Conservation (phyloP, 805 yeast species). For the Jamesozyma rosinii region DNA sequence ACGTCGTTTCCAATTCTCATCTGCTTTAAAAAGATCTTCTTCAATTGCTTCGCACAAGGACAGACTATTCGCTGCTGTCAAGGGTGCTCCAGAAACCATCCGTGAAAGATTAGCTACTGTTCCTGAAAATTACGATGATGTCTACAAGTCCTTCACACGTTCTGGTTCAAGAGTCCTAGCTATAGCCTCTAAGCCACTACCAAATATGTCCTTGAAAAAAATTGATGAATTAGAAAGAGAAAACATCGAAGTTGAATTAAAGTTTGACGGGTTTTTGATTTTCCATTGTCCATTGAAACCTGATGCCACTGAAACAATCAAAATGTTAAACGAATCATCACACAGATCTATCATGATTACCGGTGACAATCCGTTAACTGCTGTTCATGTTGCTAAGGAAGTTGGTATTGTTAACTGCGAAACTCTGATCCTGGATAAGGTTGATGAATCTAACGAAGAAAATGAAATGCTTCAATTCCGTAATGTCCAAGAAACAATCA, state of each 20-base stretch:
- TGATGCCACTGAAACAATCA: conserved; percentile 84
- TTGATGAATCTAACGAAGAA: conserved; percentile 55
- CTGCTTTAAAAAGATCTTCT: conserved; percentile 92
- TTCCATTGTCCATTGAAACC: conserved; percentile 95
- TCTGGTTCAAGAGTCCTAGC: conserved; percentile 95
- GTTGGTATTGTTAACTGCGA: conserved; percentile 80
- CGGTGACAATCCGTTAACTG: conserved; percentile 97
- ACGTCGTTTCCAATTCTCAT: conserved; percentile 94
- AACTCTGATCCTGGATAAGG: conserved; percentile 76
- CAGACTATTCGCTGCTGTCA: conserved; percentile 68
- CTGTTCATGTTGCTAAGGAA: conserved; percentile 93
- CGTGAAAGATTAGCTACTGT: conserved; percentile 60
- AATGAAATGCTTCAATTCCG: conserved; percentile 64
- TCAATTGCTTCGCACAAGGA: conserved; percentile 56
- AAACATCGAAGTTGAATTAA: conserved; percentile 61
- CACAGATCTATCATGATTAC: conserved; percentile 97
- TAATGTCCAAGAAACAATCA: conserved; percentile 65
- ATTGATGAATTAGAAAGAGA: conserved; percentile 60
- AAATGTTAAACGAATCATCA: conserved; percentile 87
- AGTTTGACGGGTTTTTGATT: conserved; percentile 86
- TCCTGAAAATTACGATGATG: conserved; percentile 74
- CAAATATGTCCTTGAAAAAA: conserved; percentile 40
- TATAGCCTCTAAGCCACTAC: conserved; percentile 74
- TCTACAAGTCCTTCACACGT: conserved; percentile 84
- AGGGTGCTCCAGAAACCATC: conserved; percentile 98